Conservation (phyloP, 345 rosid species). For the Eucalyptus grandis region DNA sequence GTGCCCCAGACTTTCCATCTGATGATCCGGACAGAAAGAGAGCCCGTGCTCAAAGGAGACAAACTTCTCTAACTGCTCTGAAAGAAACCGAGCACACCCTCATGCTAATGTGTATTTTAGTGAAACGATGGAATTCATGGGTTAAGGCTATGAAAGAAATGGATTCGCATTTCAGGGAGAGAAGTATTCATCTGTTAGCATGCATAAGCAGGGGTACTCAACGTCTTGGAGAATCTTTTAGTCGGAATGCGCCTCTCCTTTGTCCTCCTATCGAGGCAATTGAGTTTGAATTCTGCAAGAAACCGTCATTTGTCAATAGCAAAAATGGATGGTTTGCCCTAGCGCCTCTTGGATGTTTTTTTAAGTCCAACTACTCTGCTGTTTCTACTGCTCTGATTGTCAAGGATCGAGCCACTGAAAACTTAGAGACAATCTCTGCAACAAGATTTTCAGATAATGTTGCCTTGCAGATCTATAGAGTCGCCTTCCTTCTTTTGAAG, state of each 20-base stretch:
- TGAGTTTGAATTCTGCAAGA: slow-evolving; percentile 53
- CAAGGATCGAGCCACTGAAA: slow-evolving; percentile 38
- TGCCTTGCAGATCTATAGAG: slow-evolving; percentile 71
- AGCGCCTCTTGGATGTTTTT: slow-evolving; percentile 47
- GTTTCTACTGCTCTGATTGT: slow-evolving; percentile 34
- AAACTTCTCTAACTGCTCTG: slow-evolving; percentile 54
- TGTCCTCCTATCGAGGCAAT: slow-evolving; percentile 58
- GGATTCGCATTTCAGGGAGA: slow-evolving; percentile 76
- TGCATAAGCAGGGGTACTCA: slow-evolving; percentile 72
- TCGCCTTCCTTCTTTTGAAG: slow-evolving; percentile 60
- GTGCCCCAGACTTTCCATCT: slow-evolving; percentile 63
- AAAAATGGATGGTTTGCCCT: slow-evolving; percentile 81
- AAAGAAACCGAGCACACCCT: slow-evolving; percentile 85
- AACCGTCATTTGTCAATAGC: slow-evolving; percentile 48
- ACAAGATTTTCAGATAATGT: slow-evolving; percentile 69
- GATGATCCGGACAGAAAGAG: slow-evolving; percentile 58
- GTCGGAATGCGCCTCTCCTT: slow-evolving; percentile 29
- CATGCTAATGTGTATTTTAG: slow-evolving; percentile 60
- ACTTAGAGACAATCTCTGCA: slow-evolving; percentile 17
- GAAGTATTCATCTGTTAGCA: slow-evolving; percentile 73
- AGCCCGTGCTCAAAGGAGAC: slow-evolving; percentile 41
- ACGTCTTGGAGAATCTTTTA: slow-evolving; percentile 41
- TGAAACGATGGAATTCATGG: slow-evolving; percentile 67
- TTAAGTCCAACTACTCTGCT: slow-evolving; percentile 23
- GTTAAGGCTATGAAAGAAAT: slow-evolving; percentile 56